Evolutionary conservation across 1,139 yeast species (phyloP).

Genomic region (Barnettozyma hawaiiensis): DNA sequence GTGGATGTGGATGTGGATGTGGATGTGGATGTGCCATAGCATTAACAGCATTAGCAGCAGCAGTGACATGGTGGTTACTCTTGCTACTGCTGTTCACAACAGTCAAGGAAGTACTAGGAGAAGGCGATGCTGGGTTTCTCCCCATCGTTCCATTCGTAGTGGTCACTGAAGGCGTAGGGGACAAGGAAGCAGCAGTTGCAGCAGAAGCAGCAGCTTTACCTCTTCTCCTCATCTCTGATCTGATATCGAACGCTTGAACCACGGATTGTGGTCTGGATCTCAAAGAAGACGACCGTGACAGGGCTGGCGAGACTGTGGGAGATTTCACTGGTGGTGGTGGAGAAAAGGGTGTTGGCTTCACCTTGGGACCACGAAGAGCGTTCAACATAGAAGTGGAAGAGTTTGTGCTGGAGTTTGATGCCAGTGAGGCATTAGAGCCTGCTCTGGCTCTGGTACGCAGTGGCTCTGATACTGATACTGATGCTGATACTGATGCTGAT

Average conservation of each 20-base stretch:
- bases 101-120: neutral
- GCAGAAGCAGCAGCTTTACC: conserved; percentile 15
- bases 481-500: conserved; percentile 1
- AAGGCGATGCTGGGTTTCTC: conserved; percentile 11
- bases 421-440: conserved; percentile 10
- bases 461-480: neutral
- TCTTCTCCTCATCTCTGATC: conserved; percentile 24
- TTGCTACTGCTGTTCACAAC: neutral
- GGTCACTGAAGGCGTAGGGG: conserved; percentile 1
- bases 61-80: conserved; percentile 10
- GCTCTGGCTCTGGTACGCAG: conserved; percentile 21
- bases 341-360: conserved; percentile 4
- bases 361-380: conserved; percentile 12
- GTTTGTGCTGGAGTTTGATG: conserved; percentile 18
- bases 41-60: conserved; percentile 15
- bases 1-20: too few relatives aligned
- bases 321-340: conserved; percentile 12
- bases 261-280: conserved; percentile 1
- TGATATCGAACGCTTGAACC: conserved; percentile 24
- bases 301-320: conserved; percentile 18
- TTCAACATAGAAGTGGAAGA: conserved; percentile 18
- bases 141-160: neutral
- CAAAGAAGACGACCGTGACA: conserved; percentile 20
- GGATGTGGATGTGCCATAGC: conserved; percentile 1
- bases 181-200: neutral